A percentile compares a stretch with the other conserved stretches of the same genome.
These are phyloP conservation scores for Aphanoascus verrucosus DNA, from an alignment of 2,329 filamentous ascomycete species.

Conservation along the genomic window DNA sequence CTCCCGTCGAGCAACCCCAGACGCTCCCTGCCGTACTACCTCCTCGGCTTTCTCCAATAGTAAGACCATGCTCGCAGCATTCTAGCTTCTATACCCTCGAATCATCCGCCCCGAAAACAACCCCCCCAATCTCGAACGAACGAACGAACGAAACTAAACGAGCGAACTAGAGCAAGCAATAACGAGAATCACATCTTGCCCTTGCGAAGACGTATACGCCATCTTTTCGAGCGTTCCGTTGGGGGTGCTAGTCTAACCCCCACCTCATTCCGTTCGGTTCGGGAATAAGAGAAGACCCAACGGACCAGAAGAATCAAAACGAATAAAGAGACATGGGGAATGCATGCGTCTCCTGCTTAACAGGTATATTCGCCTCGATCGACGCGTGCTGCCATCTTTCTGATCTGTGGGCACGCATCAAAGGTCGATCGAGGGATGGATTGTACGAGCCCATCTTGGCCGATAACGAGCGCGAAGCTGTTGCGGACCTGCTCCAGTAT, in stretches of 20 bases:
- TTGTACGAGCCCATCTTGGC: conserved; percentile 80
- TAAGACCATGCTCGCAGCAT: not conserved
- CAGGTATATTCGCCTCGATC: conserved; percentile 23
- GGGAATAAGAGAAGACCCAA: too few species aligned
- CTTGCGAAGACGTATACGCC: not conserved
- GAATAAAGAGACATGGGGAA: conserved; percentile 25
- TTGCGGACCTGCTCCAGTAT: conserved; percentile 88
- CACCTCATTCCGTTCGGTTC: not conserved
- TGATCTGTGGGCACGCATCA: conserved; percentile 31
- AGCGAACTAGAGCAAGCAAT: too few species aligned
- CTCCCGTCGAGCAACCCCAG: not conserved
- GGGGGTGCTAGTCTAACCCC: conserved; percentile 4
- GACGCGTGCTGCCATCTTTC: conserved; percentile 37
- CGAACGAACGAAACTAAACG: too few species aligned
- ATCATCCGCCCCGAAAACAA: not conserved
- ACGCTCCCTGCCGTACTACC: not conserved
- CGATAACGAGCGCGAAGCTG: conserved; percentile 92
- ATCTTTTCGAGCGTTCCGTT: not conserved
- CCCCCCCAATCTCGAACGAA: not conserved
- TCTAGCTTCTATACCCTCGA: not conserved
- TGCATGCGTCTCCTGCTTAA: conserved; percentile 34
- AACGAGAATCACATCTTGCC: too few species aligned
- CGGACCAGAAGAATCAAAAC: not conserved
- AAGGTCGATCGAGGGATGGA: conserved; percentile 67
- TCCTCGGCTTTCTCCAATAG: not conserved